Evolutionary conservation across 768 basidiomycete species (phyloP), one percentile per base, ranked within the genome.

Genomic region (Lentinula edodes): DNA sequence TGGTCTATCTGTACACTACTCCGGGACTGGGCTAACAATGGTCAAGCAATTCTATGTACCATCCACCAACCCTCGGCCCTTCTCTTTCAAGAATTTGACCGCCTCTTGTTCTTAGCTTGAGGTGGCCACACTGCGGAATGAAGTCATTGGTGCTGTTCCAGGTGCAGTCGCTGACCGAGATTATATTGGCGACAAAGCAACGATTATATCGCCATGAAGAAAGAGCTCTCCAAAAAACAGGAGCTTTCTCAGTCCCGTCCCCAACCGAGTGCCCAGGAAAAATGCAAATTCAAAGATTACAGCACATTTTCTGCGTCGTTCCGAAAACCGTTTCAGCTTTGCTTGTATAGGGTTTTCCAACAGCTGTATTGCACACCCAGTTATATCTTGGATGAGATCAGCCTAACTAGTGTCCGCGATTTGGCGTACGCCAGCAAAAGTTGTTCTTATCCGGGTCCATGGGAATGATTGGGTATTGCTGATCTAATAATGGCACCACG

Each of bases 11-110:
- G 80, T 20, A 70, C 70, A n/a, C 75, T 83, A 69, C 72, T 84
- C 48, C 75, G 78, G 34, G 80, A 82, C 57, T 79, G 84, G 28
- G 81, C 83, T n/a, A 74, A 79, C 53, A 74, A 73, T 45, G 84
- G 84, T 6, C 82, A 83, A 64, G 79, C 82, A 48, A 83, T 85
- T 58, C 73, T 86, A 16, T 84, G 83, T 71, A 84, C 80, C 6
- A 70, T 70, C 46, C 69, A 70, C 63, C 69, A 70, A 52, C 69
- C 68, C 64, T 39, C 32, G 39, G 79, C 80, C 4, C 70, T 82
- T 51, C 71, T 83, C 2, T 82, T 84, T 74, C 78, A 83, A 66
- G 73, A 72, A 36, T 84, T 85, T 63, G 83, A 85, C 62, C 73
- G 82, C 6, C 65, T 86, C 0, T 66, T 84, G 8, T 71, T 83